These are phyloP conservation scores for Ceratobasidium sp. DNA, from an alignment of 1,284 basidiomycete genomes.

Conservation along the genomic window DNA sequence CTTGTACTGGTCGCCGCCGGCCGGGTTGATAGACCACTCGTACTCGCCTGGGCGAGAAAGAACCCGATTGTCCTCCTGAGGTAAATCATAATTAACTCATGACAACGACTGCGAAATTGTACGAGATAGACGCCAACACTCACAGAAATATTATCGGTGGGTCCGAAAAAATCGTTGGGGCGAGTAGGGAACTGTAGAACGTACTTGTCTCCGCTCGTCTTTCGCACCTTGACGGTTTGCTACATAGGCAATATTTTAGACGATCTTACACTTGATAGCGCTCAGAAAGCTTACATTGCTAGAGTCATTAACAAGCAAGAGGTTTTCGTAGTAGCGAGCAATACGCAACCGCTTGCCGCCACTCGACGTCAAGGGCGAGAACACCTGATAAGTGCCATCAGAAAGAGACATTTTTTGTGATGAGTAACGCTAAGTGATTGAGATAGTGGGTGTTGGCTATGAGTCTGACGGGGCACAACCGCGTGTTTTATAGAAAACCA, in stretches of 20 bases:
- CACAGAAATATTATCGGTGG: not conserved
- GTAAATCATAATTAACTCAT: not conserved
- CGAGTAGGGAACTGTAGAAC: not conserved
- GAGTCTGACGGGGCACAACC: not conserved
- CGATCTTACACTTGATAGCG: not conserved
- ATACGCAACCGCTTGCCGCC: not conserved
- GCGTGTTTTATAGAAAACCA: not conserved
- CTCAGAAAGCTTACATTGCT: slow-evolving; percentile 5
- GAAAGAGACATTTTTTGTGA: not conserved
- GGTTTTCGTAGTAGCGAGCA: not conserved
- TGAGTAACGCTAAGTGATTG: not conserved
- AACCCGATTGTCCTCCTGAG: not conserved
- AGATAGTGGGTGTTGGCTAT: not conserved
- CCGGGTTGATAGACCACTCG: slow-evolving; percentile 5
- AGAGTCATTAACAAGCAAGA: not conserved
- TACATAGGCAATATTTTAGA: not conserved
- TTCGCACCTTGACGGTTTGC: not conserved
- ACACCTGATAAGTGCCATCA: not conserved
- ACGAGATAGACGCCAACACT: not conserved
- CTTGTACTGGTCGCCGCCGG: not conserved
- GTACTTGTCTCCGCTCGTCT: not conserved
- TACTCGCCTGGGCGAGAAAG: not conserved
- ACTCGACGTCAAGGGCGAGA: not conserved
- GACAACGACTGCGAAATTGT: not conserved
- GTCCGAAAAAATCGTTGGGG: not conserved